Evolutionary conservation across 352 stramenopile species (phyloP), one percentile per base, ranked within the genome.

Genomic region (Vaucheria bursata): DNA sequence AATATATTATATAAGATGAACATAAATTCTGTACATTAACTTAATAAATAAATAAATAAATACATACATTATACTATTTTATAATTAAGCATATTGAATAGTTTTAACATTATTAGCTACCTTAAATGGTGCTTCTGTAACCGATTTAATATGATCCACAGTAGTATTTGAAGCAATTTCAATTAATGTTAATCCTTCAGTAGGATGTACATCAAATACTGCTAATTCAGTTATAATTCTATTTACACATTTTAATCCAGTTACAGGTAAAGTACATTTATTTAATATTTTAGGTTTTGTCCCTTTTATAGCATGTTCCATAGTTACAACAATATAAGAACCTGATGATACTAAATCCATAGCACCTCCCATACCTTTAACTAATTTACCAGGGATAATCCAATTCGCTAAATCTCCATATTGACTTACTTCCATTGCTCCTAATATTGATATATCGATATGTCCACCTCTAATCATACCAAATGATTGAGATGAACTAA

Each of bases 301-400:
- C 77, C 91, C 88, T 86, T 97, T 98, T 32, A 92, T 90, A 39
- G 92, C 95, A 85, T 98, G 94, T 74, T 98, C 93, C 94, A 98
- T 98, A 2, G 94, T 97, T 6, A 98, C 92, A 38, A 98, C 91
- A 1, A 98, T 93, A 69, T 90, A 88, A 72, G 93, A 94, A 34
- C 90, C 91, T 32, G 88, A 91, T 31, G 90, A 91, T 5, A 98
- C 93, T 32, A 98, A 87, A 85, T 98, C 94, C 94, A 98, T 98
- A 5, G 94, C 94, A 71, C 94, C 94, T 31, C 94, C 94, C 94
- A 98, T 98, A 77, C 93, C 94, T 98, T 98, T 8, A 31, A 97
- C 87, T 85, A 97, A 93, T 85, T 97, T 97, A 37, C 94, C 94
- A 1, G 94, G 94, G 64, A 96, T 96, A 74, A 95, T 96, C 91